phyloP scores from a whole-genome alignment of 352 stramenopile species.

The Lagenidium sp. region DNA sequence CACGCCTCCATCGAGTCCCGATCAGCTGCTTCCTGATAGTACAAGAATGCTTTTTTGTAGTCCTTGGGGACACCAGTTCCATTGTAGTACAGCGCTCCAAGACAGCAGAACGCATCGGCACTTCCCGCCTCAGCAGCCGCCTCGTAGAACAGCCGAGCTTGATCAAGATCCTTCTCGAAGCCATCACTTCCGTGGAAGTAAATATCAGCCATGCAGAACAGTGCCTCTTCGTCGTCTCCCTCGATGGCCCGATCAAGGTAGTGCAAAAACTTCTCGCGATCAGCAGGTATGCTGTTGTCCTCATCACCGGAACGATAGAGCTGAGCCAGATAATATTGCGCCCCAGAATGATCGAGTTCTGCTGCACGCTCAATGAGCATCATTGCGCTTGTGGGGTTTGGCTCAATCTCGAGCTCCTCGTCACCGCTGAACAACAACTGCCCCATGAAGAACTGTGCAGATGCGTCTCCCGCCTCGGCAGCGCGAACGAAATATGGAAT shows the following conservation, averaged over 20 bases:
- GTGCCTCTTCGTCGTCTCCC: conserved; percentile 50
- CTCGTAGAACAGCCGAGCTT: conserved; percentile 63
- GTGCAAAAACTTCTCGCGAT: conserved; percentile 48
- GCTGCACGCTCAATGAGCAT: conserved; percentile 77
- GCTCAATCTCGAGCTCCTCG: conserved; percentile 51
- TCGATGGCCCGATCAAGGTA: conserved; percentile 59
- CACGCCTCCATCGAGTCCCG: conserved; percentile 77
- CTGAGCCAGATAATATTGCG: conserved; percentile 78
- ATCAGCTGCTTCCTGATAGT: conserved; percentile 82
- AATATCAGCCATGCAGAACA: conserved; percentile 83
- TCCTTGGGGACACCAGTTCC: conserved; percentile 56
- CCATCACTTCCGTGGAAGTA: conserved; percentile 79
- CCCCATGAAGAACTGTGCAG: conserved; percentile 84
- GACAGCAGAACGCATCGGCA: conserved; percentile 69
- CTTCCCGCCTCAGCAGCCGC: conserved; percentile 51
- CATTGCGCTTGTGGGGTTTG: conserved; percentile 48
- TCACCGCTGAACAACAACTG: conserved; percentile 71
- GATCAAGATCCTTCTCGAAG: conserved; percentile 61
- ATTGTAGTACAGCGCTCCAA: conserved; percentile 77
- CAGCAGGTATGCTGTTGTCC: conserved; percentile 24
- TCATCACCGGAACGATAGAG: conserved; percentile 81
- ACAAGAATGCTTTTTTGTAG: conserved; percentile 74
- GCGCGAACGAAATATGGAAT: conserved; percentile 76
- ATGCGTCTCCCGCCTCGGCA: conserved; percentile 62
- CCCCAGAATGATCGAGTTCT: conserved; percentile 53